These are phyloP conservation scores for Pichia kudriavzevii DNA, from an alignment of 1,139 yeast genomes.

Conservation along the genomic window DNA sequence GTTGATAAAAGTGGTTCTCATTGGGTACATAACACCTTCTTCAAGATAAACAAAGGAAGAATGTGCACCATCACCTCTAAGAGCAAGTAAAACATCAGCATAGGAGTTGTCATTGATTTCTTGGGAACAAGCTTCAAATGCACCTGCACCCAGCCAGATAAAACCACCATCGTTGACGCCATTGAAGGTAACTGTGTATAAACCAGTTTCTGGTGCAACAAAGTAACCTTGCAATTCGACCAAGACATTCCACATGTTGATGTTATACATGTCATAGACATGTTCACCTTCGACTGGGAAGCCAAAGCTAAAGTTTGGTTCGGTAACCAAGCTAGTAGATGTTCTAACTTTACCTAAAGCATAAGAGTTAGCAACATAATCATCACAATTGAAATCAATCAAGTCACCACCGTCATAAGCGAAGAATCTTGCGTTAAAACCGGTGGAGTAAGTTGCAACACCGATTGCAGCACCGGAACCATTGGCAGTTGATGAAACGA, in stretches of 20 bases:
- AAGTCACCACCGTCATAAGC: slow-evolving; percentile 7
- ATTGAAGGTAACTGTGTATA: slow-evolving; percentile 17
- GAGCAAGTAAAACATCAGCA: slow-evolving; percentile 10
- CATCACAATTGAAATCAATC: slow-evolving; percentile 4
- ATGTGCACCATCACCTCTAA: slow-evolving; percentile 5
- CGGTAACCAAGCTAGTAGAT: slow-evolving; percentile 8
- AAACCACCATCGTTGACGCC: slow-evolving; percentile 22
- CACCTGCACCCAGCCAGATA: slow-evolving; percentile 23
- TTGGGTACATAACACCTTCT: slow-evolving; percentile 24
- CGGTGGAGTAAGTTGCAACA: slow-evolving; percentile 8
- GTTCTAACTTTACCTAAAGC: slow-evolving; percentile 1
- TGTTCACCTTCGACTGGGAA: not conserved
- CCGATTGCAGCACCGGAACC: slow-evolving; percentile 10
- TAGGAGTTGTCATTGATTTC: slow-evolving; percentile 2
- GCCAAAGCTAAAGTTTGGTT: slow-evolving; percentile 9
- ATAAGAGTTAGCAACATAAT: slow-evolving; percentile 7
- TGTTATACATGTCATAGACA: slow-evolving; percentile 4
- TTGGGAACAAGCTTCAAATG: slow-evolving; percentile 25
- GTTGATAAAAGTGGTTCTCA: slow-evolving; percentile 23
- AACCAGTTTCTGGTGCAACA: slow-evolving; percentile 21
- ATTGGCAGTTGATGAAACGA: slow-evolving; percentile 6
- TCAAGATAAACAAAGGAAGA: slow-evolving; percentile 17
- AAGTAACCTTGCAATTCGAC: slow-evolving; percentile 13
- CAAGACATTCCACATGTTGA: slow-evolving; percentile 6
- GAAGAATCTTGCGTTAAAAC: slow-evolving; percentile 12